phyloP scores from a whole-genome alignment of 148 eudicot species.

The Arbutus unedo region DNA sequence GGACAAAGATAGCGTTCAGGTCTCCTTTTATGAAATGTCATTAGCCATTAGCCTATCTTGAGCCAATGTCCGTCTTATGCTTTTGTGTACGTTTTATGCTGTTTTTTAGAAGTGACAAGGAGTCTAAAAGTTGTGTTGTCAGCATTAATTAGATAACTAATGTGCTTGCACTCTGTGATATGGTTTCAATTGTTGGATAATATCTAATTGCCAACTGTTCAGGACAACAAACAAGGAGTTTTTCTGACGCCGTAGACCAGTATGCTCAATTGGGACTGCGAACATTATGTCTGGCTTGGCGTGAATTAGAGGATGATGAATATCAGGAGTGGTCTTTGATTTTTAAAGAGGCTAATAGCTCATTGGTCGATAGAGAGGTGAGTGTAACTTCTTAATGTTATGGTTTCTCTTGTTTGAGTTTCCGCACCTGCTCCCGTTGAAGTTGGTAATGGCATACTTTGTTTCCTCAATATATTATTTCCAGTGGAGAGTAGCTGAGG shows the following conservation, averaged over 20 bases:
- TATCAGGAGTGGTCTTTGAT: slow-evolving; percentile 81
- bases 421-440: neutral
- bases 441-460: slow-evolving; percentile 1
- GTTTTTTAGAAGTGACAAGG: neutral
- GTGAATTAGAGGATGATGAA: slow-evolving; percentile 78
- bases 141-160: neutral
- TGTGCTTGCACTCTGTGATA: neutral
- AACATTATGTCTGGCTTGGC: slow-evolving; percentile 93
- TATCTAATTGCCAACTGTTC: slow-evolving; percentile 15
- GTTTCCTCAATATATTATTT: slow-evolving; percentile 17
- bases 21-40: neutral
- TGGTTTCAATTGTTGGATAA: neutral
- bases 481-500: slow-evolving; percentile 97
- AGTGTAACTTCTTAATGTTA: slow-evolving; percentile 13
- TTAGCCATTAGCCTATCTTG: neutral
- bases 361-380: slow-evolving; percentile 96
- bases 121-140: neutral
- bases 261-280: slow-evolving; percentile 94
- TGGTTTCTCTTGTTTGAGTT: neutral
- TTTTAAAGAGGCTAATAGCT: slow-evolving; percentile 93
- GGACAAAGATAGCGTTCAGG: neutral
- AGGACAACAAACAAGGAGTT: slow-evolving; percentile 76
- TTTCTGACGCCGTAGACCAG: slow-evolving; percentile 80
- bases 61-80: neutral
- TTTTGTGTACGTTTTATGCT: neutral